A percentile compares a stretch with the other conserved stretches of the same genome.
These are phyloP conservation scores for Tilletia walkeri DNA, from an alignment of 1,284 basidiomycete species.

Conservation along the genomic window DNA sequence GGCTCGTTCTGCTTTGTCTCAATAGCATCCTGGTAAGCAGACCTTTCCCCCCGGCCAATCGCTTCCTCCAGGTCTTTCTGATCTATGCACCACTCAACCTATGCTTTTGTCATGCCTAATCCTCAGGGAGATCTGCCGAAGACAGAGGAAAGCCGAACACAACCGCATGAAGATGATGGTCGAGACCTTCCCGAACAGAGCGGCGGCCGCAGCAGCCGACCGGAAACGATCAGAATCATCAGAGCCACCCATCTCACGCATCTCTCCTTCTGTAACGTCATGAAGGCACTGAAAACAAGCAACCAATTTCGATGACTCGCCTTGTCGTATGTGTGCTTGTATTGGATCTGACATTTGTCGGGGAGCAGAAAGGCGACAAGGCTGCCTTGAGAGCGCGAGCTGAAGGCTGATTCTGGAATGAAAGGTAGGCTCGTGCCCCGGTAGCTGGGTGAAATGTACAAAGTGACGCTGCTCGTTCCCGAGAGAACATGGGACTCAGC, in stretches of 20 bases:
- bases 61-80: background rate
- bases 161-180: conserved; percentile 35
- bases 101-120: background rate
- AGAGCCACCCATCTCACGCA: conserved; percentile 1
- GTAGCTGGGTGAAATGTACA: no score
- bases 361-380: no score
- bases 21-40: conserved; percentile 26
- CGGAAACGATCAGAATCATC: conserved; percentile 2
- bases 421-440: no score
- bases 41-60: background rate
- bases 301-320: background rate
- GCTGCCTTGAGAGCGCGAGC: background rate
- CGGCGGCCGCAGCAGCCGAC: background rate
- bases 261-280: conserved; percentile 5
- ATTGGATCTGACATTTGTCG: no score
- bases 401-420: no score
- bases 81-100: background rate
- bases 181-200: conserved; percentile 24
- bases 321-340: background rate
- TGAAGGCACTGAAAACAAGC: background rate
- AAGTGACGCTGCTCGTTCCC: no score
- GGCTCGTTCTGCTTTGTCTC: conserved; percentile 36
- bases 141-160: conserved; percentile 33
- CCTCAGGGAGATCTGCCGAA: conserved; percentile 30
- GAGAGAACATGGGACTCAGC: no score